Evolutionary conservation across 805 yeast genomes (phyloP), one percentile per base, ranked within the genome.

Genomic region (Lachancea thermotolerans): DNA sequence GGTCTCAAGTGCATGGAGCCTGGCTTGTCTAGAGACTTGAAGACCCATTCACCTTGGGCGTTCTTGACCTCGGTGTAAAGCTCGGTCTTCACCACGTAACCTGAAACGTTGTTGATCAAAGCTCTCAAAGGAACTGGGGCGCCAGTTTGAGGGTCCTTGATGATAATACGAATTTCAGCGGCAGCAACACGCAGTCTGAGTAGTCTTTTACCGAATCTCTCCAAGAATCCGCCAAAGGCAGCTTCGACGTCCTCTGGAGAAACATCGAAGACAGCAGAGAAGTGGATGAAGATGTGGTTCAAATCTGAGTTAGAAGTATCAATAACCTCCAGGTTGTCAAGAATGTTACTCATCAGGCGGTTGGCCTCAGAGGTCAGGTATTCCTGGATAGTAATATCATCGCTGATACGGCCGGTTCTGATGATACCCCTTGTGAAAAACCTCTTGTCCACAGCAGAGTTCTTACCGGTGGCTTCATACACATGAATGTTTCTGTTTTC

Each of bases 1-100:
- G 96, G 85, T 69, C 98, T 82, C 73, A 93, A 75, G 64, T 93
- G 99, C 99, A 93, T 93, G 18, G 93, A 78, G 32, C 99, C 99
- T 42, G 98, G 95, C 53, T 82, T 75, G 48, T 96, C 96, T 64
- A 93, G 77, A 2, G 96, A 87, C 70, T 88, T 90, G 82, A 91
- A 93, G 28, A 93, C 86, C 97, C 97, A 90, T 60, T 90, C 96
- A 52, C 96, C 96, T 59, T 83, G 81, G 46, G 85, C 75, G 64
- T 89, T 91, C 74, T 85, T 88, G 54, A 89, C 87, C 69, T 93
- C 99, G 64, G 89, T 85, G 72, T 91, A 93, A 65, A 93, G 73
- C 59, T 95, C 98, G 42, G 95, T 84, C 69, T 87, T 89, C 47
- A 93, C 97, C 51, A 93, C 99, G 61, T 89, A 95, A 57, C 99